Conservation (phyloP, 2,329 filamentous ascomycete species). For the Seiridium unicorne region DNA sequence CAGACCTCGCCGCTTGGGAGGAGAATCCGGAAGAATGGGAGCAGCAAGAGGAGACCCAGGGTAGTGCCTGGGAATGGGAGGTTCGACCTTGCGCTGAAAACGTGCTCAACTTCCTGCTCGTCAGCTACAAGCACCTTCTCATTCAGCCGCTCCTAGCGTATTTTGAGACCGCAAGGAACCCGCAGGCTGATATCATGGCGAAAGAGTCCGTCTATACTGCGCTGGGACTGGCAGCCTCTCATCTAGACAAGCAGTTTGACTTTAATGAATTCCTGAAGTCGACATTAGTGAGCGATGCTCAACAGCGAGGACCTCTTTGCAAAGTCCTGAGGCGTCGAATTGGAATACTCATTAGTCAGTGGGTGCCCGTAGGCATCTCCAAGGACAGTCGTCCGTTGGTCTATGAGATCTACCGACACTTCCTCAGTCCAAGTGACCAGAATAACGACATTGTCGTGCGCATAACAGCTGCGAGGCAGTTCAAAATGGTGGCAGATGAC, state of each 20-base stretch:
- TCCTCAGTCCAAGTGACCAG: slow-evolving; percentile 74
- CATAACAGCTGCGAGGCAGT: slow-evolving; percentile 83
- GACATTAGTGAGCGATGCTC: slow-evolving; percentile 76
- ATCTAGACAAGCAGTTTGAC: slow-evolving; percentile 72
- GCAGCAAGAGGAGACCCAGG: slow-evolving; percentile 78
- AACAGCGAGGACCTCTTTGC: slow-evolving; percentile 59
- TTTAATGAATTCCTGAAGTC: slow-evolving; percentile 78
- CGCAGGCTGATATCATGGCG: slow-evolving; percentile 66
- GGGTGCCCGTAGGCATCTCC: slow-evolving; percentile 77
- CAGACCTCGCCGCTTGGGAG: slow-evolving; percentile 88
- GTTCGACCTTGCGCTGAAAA: slow-evolving; percentile 91
- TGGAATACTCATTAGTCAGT: slow-evolving; percentile 84
- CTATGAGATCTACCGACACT: slow-evolving; percentile 85
- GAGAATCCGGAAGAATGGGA: slow-evolving; percentile 97
- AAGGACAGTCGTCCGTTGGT: slow-evolving; percentile 68
- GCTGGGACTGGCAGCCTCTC: slow-evolving; percentile 79
- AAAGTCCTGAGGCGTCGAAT: slow-evolving; percentile 85
- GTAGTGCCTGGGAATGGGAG: slow-evolving; percentile 88
- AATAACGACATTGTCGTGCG: slow-evolving; percentile 90
- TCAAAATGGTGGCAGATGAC: slow-evolving; percentile 78
- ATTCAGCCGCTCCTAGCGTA: slow-evolving; percentile 78
- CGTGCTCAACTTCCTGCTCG: slow-evolving; percentile 86
- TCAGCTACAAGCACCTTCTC: slow-evolving; percentile 82
- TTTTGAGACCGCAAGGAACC: slow-evolving; percentile 74
- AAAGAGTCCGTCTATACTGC: slow-evolving; percentile 96